phyloP scores from a whole-genome alignment of 169 alveolate species.

The Neospora caninum region DNA sequence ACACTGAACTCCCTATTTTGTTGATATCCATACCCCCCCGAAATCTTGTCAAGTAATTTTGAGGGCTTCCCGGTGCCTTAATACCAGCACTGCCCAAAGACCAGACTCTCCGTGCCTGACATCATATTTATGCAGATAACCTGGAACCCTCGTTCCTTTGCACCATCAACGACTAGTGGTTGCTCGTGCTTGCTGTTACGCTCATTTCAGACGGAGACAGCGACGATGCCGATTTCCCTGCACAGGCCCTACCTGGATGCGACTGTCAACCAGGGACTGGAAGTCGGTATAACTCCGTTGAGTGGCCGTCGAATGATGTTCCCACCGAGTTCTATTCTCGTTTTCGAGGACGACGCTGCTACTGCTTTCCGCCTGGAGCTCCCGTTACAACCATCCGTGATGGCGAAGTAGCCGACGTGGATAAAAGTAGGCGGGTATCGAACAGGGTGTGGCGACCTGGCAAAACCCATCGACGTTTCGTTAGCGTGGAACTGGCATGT shows the following conservation, averaged over 20 bases:
- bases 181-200: not conserved
- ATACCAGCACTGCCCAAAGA: no score
- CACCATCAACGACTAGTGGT: no score
- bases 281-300: not conserved
- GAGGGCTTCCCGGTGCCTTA: no score
- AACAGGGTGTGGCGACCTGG: not conserved
- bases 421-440: not conserved
- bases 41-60: no score
- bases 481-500: no score
- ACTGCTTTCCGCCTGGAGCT: constrained; percentile 10
- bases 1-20: no score
- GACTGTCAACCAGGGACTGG: not conserved
- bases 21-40: no score
- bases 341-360: constrained; percentile 2
- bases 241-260: not conserved
- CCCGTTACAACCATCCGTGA: constrained; percentile 10
- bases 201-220: constrained; percentile 8
- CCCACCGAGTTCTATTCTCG: not conserved
- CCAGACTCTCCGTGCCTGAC: no score
- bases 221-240: constrained; percentile 41
- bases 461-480: no score
- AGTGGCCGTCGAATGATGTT: constrained; percentile 2
- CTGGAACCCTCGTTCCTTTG: not conserved
- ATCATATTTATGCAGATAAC: not conserved
- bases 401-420: constrained; percentile 37